Conservation (phyloP, 1,284 basidiomycete genomes). For the Xerocomus minutiporus region DNA sequence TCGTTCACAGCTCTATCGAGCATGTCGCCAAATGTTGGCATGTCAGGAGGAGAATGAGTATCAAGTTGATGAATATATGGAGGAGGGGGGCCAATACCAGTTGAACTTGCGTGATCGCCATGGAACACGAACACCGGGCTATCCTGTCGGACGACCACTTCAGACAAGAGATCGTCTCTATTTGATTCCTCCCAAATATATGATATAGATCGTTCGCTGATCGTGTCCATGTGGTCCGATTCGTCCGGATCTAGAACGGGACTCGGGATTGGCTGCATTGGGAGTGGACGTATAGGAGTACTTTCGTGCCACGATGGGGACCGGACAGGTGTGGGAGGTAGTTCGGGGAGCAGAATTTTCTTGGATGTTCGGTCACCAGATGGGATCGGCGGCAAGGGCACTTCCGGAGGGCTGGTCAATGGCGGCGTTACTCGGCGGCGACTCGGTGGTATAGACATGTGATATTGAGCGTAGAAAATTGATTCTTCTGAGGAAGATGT, state of each 20-base stretch:
- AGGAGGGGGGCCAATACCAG: constrained; percentile 16
- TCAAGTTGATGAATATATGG: constrained; percentile 13
- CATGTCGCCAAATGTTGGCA: constrained; percentile 12
- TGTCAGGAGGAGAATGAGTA: constrained; percentile 5
- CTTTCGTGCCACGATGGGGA: background rate
- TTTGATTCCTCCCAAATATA: constrained; percentile 7
- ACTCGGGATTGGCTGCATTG: constrained; percentile 21
- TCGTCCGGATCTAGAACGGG: constrained; percentile 17
- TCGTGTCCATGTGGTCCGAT: constrained; percentile 1
- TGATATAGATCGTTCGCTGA: constrained; percentile 7
- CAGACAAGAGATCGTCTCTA: background rate
- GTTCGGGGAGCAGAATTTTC: background rate
- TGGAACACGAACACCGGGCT: constrained; percentile 18
- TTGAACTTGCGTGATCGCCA: constrained; percentile 1
- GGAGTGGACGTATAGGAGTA: constrained; percentile 15
- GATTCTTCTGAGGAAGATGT: constrained; percentile 16
- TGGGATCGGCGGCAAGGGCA: constrained; percentile 25
- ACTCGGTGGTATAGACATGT: constrained; percentile 5
- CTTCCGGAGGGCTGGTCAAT: constrained; percentile 14
- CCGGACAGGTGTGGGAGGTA: constrained; percentile 9
- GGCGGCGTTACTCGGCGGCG: constrained; percentile 14
- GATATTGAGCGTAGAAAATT: constrained; percentile 3
- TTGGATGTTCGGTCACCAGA: background rate
- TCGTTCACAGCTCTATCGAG: constrained; percentile 22
- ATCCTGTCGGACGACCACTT: constrained; percentile 22